phyloP scores from a whole-genome alignment of 495 filamentous ascomycete genomes.

The Aspergillus nidulans region DNA sequence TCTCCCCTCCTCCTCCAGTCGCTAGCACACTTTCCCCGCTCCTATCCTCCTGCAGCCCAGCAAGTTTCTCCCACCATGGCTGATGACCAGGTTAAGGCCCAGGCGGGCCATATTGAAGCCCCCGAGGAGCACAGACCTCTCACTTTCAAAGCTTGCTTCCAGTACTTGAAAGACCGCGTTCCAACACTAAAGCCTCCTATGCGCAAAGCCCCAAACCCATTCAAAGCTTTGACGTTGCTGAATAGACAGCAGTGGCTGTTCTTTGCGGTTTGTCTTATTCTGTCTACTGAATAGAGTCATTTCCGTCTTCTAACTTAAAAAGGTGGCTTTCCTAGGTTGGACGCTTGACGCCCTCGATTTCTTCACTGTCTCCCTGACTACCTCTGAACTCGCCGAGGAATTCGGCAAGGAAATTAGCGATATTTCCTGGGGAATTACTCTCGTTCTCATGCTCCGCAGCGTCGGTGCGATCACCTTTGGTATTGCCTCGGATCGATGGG shows the following conservation, averaged over 20 bases:
- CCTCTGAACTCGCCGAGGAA: conserved; percentile 58
- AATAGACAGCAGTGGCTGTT: conserved; percentile 80
- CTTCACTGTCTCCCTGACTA: conserved; percentile 81
- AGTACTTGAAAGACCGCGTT: conserved; percentile 68
- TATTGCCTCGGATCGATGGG: conserved; percentile 75
- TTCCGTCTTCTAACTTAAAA: conserved; percentile 4
- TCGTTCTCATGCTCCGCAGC: conserved; percentile 76
- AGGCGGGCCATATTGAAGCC: conserved; percentile 12
- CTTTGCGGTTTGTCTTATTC: conserved; percentile 50
- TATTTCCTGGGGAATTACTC: conserved; percentile 88
- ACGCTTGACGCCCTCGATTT: conserved; percentile 90
- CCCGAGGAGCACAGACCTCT: conserved; percentile 40
- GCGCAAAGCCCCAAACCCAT: conserved; percentile 73
- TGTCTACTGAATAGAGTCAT: background rate
- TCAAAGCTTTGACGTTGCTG: conserved; percentile 64
- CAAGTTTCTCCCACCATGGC: conserved; percentile 4
- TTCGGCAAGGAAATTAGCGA: conserved; percentile 67
- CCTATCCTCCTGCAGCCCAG: background rate
- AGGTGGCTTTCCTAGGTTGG: conserved; percentile 67
- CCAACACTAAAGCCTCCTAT: conserved; percentile 72
- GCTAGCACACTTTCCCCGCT: background rate
- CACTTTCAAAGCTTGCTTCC: conserved; percentile 34
- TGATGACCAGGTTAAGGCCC: conserved; percentile 5
- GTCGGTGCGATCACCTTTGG: conserved; percentile 72
- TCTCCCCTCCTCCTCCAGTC: background rate